Base-by-base conservation (phyloP, 2,329 filamentous ascomycete genomes). In the Exophiala viscosa region DNA sequence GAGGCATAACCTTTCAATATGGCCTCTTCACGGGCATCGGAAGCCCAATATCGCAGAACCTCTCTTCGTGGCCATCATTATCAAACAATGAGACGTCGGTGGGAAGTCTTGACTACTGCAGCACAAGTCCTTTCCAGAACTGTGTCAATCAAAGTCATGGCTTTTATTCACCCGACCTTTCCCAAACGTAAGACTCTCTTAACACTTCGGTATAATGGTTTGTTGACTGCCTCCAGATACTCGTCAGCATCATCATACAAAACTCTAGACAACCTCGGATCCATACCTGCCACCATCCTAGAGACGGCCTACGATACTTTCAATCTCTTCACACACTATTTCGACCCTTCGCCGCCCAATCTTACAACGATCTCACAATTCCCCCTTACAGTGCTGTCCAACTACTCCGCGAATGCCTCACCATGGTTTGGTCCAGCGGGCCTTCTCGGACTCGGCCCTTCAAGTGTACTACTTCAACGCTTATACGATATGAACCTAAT, bases 11-110 rank as follows among this genome's bases (percentile, higher is more conserved):
- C 14, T 69, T 70, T 43, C 71, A 73, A 50, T 75, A 75, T 65
- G 73, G 73, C 43, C 69, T 71, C 2, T 75, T 75, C 62, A 70
- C 73, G 32, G 73, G 73, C 15, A 62, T 73, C 7, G 72, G 72
- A 7, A 67, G 67, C 6, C 69, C 70, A 1, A 18, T 45, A 17
- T 67, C 70, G 56, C 72, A 74, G 54, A 75, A 75, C 53, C 67
- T 73, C 45, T 73, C 70, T 42, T 59, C 73, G 13, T 74, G 70
- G 71, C 71, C 72, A 3, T 72, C 71, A 20, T 56, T 75, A 52
- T 58, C 62, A 31, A 65, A 70, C 40, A 75, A 75, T 52, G 70
- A 73, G 51, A 73, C 70, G 9, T 69, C 67, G 0, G 68, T 74
- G 23, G 66, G 70, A 3, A 61, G 64, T 14, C 54, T 55, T 5